Conservation (phyloP, 73 alveolate genomes). For the Paramecium sexaurelia region DNA sequence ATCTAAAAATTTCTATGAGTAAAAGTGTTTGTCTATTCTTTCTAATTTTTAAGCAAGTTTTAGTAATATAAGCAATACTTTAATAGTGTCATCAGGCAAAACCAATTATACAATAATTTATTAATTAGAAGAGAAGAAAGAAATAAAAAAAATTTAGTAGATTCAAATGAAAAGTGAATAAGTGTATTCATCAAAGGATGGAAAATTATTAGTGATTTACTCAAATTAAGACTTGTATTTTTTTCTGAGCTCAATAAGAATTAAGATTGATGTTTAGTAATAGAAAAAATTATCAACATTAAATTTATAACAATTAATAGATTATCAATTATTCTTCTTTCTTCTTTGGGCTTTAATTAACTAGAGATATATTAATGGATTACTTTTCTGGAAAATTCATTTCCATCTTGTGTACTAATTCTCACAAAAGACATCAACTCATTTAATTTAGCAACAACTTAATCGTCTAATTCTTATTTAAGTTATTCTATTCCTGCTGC, state of each 20-base stretch:
- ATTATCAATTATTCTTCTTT: conserved; percentile 1
- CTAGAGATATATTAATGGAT: not conserved
- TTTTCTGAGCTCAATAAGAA: not conserved
- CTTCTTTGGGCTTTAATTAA: not conserved
- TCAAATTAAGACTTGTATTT: not conserved
- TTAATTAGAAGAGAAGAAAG: not conserved
- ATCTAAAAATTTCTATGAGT: not conserved
- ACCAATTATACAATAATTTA: not conserved
- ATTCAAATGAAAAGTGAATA: not conserved
- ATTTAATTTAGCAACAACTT: not conserved
- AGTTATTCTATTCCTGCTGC: not conserved
- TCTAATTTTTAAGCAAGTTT: not conserved
- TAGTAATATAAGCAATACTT: not conserved
- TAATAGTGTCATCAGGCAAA: not conserved
- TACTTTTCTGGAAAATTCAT: not conserved
- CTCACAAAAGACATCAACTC: not conserved
- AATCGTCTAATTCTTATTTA: not conserved
- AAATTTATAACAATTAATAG: not conserved
- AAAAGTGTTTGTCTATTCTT: not conserved
- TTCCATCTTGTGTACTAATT: not conserved
- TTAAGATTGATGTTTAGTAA: not conserved
- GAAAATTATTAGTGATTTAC: not conserved
- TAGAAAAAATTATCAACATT: not conserved
- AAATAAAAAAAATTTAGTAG: not conserved
- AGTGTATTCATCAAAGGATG: not conserved